Conservation (phyloP, 2,329 filamentous ascomycete species). For the Botrytis cinerea region DNA sequence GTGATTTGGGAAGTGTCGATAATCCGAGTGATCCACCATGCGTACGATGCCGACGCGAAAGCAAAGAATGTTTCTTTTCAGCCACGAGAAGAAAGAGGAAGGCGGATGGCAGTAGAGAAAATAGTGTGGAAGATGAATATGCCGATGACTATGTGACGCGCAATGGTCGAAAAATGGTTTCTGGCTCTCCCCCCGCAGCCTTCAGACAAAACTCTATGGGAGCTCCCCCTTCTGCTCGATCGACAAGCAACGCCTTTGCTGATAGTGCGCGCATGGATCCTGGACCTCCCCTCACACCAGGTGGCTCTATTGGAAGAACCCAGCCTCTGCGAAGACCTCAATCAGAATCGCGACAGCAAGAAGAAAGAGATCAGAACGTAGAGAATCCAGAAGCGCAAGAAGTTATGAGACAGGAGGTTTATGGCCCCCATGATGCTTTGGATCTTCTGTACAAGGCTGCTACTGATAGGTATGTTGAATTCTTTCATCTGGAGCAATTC, state of each 20-base stretch:
- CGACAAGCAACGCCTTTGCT: slow-evolving; percentile 33
- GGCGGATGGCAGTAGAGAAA: slow-evolving; percentile 57
- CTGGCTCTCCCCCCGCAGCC: slow-evolving; percentile 45
- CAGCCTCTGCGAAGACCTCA: slow-evolving; percentile 67
- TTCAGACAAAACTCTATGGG: slow-evolving; percentile 42
- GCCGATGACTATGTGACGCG: slow-evolving; percentile 67
- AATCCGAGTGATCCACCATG: slow-evolving; percentile 93
- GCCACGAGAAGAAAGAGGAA: slow-evolving; percentile 92
- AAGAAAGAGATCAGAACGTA: slow-evolving; percentile 55
- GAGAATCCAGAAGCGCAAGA: slow-evolving; percentile 66
- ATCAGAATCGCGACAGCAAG: slow-evolving; percentile 42
- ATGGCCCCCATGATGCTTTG: slow-evolving; percentile 88
- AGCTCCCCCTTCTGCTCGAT: slow-evolving; percentile 34
- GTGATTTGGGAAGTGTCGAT: slow-evolving; percentile 73
- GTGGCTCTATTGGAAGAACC: slow-evolving; percentile 63
- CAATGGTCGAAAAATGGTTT: slow-evolving; percentile 70
- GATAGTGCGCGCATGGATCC: slow-evolving; percentile 39
- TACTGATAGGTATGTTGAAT: slow-evolving; percentile 53
- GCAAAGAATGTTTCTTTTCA: slow-evolving; percentile 96
- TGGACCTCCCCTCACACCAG: slow-evolving; percentile 59
- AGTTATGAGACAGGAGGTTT: slow-evolving; percentile 72
- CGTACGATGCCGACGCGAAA: slow-evolving; percentile 88
- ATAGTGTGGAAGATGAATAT: slow-evolving; percentile 48
- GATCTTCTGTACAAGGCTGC: slow-evolving; percentile 89
- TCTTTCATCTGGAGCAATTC: slow-evolving; percentile 37